Percentiles rank a stretch among this genome's conserved stretches.
Conservation (phyloP, 2,329 filamentous ascomycete species). For the Penicillium thymicola region DNA sequence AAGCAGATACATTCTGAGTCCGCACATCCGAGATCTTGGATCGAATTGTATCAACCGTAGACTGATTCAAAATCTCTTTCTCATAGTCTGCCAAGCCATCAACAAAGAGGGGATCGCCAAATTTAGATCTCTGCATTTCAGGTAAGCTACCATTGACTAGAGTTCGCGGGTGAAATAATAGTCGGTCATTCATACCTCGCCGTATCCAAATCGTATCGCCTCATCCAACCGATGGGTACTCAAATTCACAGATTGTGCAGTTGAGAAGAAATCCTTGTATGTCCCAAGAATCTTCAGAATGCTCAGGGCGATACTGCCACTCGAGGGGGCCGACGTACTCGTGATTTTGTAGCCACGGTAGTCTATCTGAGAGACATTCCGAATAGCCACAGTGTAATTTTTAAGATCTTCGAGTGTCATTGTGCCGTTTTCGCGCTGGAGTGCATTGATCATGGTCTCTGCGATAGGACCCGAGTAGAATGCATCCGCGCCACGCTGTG, state of each 20-base stretch:
- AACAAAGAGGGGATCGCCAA: conserved; percentile 81
- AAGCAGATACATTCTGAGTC: conserved; percentile 70
- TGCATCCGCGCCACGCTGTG: conserved; percentile 65
- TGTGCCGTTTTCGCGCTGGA: conserved; percentile 71
- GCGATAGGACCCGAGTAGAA: conserved; percentile 75
- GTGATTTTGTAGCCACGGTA: conserved; percentile 71
- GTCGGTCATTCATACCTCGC: conserved; percentile 39
- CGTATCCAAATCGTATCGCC: conserved; percentile 86
- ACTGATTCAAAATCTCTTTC: conserved; percentile 61
- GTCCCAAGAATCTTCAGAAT: conserved; percentile 81
- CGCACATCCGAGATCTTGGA: conserved; percentile 66
- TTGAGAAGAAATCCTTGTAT: conserved; percentile 62
- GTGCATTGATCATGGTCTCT: conserved; percentile 65
- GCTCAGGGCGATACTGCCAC: conserved; percentile 70
- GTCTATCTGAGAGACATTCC: conserved; percentile 60
- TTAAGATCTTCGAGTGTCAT: conserved; percentile 78
- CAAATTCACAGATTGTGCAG: conserved; percentile 55
- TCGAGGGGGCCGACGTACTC: conserved; percentile 66
- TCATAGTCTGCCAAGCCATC: conserved; percentile 62
- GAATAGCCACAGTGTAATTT: conserved; percentile 66
- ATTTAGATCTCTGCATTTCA: conserved; percentile 58
- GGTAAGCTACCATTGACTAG: conserved; percentile 8
- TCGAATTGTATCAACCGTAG: conserved; percentile 59
- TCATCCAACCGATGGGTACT: conserved; percentile 82
- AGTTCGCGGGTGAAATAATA: neutral